Conservation (phyloP, 331 rosid genomes). For the Rosa hybrid region DNA sequence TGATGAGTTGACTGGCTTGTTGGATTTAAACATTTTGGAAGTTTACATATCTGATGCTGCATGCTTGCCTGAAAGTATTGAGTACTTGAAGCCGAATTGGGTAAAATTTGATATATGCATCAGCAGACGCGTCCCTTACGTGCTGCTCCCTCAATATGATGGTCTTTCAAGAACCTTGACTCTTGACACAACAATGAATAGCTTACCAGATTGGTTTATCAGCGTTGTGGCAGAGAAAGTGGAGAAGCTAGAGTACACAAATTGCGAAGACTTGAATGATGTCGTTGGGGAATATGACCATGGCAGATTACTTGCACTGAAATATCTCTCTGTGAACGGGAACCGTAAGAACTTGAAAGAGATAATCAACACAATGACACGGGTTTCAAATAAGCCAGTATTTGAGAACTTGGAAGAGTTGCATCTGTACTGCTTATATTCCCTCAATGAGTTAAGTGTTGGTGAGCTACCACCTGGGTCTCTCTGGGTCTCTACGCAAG, state of each 20-base stretch:
- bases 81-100: not conserved
- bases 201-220: slow-evolving; percentile 11
- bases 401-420: not conserved
- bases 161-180: slow-evolving; percentile 1
- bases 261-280: not conserved
- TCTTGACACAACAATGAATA: not conserved
- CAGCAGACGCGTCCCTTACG: not conserved
- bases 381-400: not conserved
- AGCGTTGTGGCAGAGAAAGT: not conserved
- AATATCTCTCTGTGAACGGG: slow-evolving; percentile 1
- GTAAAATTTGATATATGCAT: slow-evolving; percentile 1
- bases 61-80: not conserved
- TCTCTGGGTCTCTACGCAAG: not conserved
- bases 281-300: not conserved
- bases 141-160: not conserved
- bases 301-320: not conserved
- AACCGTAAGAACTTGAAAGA: not conserved
- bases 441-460: no score
- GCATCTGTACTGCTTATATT: no score
- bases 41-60: slow-evolving; percentile 25
- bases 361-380: not conserved
- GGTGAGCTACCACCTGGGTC: not conserved
- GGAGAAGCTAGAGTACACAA: not conserved
- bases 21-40: slow-evolving; percentile 26
- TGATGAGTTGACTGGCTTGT: slow-evolving; percentile 40